These are phyloP conservation scores for Coniferiporia sulphurascens DNA, from an alignment of 1,284 basidiomycete genomes.

Conservation along the genomic window DNA sequence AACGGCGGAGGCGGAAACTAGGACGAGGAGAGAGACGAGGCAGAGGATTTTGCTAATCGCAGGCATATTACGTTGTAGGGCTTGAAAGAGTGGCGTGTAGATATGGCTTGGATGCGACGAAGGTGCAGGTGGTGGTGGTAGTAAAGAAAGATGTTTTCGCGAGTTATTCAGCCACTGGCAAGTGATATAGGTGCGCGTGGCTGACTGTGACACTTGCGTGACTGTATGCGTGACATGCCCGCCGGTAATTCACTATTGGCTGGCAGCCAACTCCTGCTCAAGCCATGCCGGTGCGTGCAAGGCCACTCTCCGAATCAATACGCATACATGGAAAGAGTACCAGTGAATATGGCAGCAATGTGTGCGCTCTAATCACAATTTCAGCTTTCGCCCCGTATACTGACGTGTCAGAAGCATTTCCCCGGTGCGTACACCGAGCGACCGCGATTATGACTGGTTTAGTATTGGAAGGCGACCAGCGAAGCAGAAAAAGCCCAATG, in stretches of 20 bases:
- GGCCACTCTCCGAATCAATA: background rate
- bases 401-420: too few species aligned
- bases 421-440: background rate
- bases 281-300: background rate
- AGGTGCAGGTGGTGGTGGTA: background rate
- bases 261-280: background rate
- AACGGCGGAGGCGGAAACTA: constrained; percentile 2
- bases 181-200: background rate
- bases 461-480: background rate
- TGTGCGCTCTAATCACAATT: background rate
- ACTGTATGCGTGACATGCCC: background rate
- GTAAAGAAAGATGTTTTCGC: background rate
- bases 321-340: background rate
- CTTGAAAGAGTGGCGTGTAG: background rate
- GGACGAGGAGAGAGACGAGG: background rate
- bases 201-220: background rate
- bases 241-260: background rate
- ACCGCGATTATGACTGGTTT: background rate
- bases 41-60: constrained; percentile 1
- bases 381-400: background rate
- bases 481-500: constrained; percentile 7
- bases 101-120: background rate
- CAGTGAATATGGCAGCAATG: background rate
- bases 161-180: background rate
- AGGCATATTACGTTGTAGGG: background rate